Conservation (phyloP, 176 grass and related monocot genomes). For the Elymus sibiricus region DNA sequence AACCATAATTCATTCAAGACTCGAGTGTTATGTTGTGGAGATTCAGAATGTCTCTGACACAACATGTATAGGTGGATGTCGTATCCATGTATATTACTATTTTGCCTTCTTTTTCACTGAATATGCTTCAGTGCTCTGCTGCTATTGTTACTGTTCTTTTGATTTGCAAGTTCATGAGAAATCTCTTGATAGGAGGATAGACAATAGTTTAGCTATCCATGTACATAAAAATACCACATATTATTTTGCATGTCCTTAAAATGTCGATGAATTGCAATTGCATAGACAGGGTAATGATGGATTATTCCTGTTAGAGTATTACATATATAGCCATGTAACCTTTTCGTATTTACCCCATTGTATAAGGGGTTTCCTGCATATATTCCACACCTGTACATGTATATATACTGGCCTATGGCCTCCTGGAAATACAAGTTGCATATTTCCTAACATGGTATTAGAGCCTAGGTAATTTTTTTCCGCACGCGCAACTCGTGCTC, state of each 20-base stretch:
- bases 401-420: no score
- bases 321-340: no score
- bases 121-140: background rate
- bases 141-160: background rate
- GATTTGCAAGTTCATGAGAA: background rate
- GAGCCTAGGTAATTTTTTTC: no score
- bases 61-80: background rate
- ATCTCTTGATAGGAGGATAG: background rate
- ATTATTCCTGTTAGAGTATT: no score
- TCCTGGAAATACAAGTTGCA: no score
- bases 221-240: background rate
- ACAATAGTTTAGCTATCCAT: background rate
- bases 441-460: no score
- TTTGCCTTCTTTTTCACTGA: background rate
- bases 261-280: background rate
- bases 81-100: background rate
- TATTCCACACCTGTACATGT: no score
- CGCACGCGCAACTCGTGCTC: no score
- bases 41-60: background rate
- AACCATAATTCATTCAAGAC: background rate
- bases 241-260: background rate
- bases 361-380: no score
- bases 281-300: background rate
- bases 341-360: no score
- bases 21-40: background rate